Percentiles rank a stretch among this genome's conserved stretches.
These are phyloP conservation scores for Fusarium coffeatum DNA, from an alignment of 2,329 filamentous ascomycete genomes.

Conservation along the genomic window DNA sequence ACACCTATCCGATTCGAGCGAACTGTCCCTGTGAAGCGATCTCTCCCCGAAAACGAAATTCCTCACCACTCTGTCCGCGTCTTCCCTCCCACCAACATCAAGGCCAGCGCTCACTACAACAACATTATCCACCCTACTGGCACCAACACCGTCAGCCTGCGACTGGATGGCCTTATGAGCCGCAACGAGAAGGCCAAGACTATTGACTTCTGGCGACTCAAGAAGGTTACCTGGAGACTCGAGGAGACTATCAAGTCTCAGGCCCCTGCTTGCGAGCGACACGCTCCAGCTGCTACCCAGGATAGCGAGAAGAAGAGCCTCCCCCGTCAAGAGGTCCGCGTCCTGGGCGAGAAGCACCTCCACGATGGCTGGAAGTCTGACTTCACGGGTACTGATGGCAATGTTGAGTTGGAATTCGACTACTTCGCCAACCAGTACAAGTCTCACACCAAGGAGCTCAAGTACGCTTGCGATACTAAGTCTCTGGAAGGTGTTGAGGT, in stretches of 20 bases:
- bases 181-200: slow-evolving; percentile 75
- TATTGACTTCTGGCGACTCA: slow-evolving; percentile 84
- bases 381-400: slow-evolving; percentile 64
- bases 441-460: slow-evolving; percentile 61
- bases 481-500: slow-evolving; percentile 80
- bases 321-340: slow-evolving; percentile 78
- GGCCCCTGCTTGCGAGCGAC: slow-evolving; percentile 82
- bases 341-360: slow-evolving; percentile 83
- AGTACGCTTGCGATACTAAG: slow-evolving; percentile 82
- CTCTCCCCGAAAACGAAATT: slow-evolving; percentile 76
- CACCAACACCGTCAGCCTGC: slow-evolving; percentile 81
- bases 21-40: slow-evolving; percentile 79
- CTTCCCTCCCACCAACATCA: slow-evolving; percentile 96
- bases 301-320: slow-evolving; percentile 69
- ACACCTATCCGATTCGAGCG: slow-evolving; percentile 71
- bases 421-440: slow-evolving; percentile 58
- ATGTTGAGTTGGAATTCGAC: slow-evolving; percentile 83
- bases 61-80: slow-evolving; percentile 93
- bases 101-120: slow-evolving; percentile 83
- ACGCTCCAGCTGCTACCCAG: slow-evolving; percentile 63
- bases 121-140: slow-evolving; percentile 88
- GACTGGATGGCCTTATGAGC: slow-evolving; percentile 86
- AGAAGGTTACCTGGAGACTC: slow-evolving; percentile 92
- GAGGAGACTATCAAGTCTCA: slow-evolving; percentile 87
- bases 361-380: slow-evolving; percentile 90